These are phyloP conservation scores for Elongisporangium senticosum DNA, from an alignment of 352 stramenopile genomes.

Conservation along the genomic window DNA sequence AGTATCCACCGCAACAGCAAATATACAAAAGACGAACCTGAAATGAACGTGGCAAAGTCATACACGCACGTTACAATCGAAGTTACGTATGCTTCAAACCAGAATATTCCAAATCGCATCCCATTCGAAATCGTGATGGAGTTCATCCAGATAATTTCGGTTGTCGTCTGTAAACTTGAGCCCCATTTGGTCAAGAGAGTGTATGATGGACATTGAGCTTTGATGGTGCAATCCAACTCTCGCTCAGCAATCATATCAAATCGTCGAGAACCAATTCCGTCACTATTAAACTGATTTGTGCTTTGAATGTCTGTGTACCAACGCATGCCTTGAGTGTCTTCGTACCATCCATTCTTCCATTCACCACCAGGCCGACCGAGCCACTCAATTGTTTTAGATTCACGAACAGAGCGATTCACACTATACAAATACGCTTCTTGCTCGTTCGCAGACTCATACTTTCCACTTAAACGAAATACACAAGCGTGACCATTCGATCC, in stretches of 20 bases:
- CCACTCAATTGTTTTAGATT: slow-evolving; percentile 3
- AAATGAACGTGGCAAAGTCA: no score
- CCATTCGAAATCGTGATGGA: background rate
- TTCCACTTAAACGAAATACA: slow-evolving; percentile 4
- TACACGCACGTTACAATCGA: no score
- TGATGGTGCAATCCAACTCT: slow-evolving; percentile 2
- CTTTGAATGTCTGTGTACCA: slow-evolving; percentile 3
- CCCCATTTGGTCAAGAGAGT: slow-evolving; percentile 1
- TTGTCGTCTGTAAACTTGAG: background rate
- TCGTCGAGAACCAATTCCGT: background rate
- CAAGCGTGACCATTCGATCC: slow-evolving; percentile 8
- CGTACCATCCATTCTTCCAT: slow-evolving; percentile 9
- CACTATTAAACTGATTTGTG: background rate
- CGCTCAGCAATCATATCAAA: background rate
- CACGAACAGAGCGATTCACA: slow-evolving; percentile 1
- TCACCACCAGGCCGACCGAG: background rate
- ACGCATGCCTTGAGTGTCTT: background rate
- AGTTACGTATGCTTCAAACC: no score
- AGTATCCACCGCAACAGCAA: no score
- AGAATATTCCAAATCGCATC: no score
- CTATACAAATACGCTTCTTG: no score
- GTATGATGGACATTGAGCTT: background rate
- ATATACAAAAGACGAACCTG: no score
- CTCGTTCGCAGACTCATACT: no score
- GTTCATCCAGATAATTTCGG: background rate